phyloP scores from a whole-genome alignment of 164 flowering plant species.

The Magnolia kwangsiensis region DNA sequence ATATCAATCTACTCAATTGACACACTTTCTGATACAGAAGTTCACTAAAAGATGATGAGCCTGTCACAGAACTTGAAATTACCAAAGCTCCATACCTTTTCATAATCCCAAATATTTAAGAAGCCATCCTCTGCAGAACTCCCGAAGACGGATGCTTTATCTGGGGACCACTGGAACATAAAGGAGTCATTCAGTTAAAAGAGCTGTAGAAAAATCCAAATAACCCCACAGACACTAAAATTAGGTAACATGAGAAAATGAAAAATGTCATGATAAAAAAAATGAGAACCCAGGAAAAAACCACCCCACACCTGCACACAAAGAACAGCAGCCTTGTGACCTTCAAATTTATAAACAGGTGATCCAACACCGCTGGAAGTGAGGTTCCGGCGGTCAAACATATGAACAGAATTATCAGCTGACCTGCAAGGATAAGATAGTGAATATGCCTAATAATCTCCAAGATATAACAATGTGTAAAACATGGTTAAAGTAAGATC shows the following conservation, averaged over 20 bases:
- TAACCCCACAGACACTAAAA: background rate
- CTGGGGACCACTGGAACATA: constrained; percentile 88
- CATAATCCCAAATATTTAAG: constrained; percentile 76
- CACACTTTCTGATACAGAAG: no score
- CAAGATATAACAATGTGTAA: background rate
- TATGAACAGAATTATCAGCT: constrained; percentile 86
- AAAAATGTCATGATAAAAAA: background rate
- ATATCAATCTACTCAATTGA: no score
- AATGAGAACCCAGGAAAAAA: background rate
- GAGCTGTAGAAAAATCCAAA: background rate
- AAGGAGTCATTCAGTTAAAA: background rate
- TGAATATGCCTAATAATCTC: background rate
- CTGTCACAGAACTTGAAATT: background rate
- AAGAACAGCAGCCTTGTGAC: constrained; percentile 84
- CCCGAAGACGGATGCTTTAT: constrained; percentile 87
- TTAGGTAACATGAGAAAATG: background rate
- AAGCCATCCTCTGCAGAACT: constrained; percentile 84
- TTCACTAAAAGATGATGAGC: no score
- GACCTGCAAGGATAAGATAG: constrained; percentile 46
- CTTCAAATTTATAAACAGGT: constrained; percentile 77
- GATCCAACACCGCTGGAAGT: constrained; percentile 68
- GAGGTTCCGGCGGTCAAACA: constrained; percentile 95
- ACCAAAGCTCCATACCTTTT: constrained; percentile 35
- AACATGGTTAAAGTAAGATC: no score
- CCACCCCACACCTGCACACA: constrained; percentile 69